phyloP scores from a whole-genome alignment of 768 basidiomycete species.

The Hypholoma fasciculare region DNA sequence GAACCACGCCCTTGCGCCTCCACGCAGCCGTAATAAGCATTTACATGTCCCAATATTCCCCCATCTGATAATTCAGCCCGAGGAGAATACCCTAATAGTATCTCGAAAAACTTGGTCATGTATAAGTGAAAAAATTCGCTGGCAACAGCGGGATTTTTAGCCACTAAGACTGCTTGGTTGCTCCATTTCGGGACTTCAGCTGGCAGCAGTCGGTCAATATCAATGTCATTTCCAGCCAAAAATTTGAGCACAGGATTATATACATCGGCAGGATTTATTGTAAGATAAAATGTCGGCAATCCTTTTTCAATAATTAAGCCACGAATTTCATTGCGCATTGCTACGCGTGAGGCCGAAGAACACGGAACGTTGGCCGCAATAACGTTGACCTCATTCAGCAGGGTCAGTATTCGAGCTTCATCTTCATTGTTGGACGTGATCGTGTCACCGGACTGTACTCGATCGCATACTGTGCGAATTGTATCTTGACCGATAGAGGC shows the following conservation, averaged over 20 bases:
- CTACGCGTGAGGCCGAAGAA: not conserved
- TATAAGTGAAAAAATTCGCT: slow-evolving; percentile 42
- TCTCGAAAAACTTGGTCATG: slow-evolving; percentile 33
- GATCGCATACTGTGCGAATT: not conserved
- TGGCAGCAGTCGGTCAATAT: slow-evolving; percentile 28
- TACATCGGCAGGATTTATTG: slow-evolving; percentile 43
- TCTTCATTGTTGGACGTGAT: not conserved
- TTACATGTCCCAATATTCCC: slow-evolving; percentile 31
- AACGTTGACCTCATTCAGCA: slow-evolving; percentile 10
- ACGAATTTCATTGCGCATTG: slow-evolving; percentile 38
- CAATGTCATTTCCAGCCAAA: slow-evolving; percentile 33
- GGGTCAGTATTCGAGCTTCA: not conserved
- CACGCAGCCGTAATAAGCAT: slow-evolving; percentile 39
- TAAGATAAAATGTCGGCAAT: slow-evolving; percentile 40
- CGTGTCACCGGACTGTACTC: not conserved
- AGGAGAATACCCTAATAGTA: slow-evolving; percentile 18
- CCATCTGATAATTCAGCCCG: slow-evolving; percentile 8
- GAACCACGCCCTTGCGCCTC: slow-evolving; percentile 40
- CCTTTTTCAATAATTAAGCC: slow-evolving; percentile 33
- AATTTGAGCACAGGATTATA: slow-evolving; percentile 42
- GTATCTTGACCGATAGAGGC: not conserved
- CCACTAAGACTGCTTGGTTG: slow-evolving; percentile 33
- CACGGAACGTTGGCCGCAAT: slow-evolving; percentile 2
- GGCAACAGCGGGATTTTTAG: slow-evolving; percentile 38
- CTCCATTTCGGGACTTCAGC: slow-evolving; percentile 26